Base-by-base conservation (phyloP, 2,329 filamentous ascomycete genomes). In the Colletotrichum nymphaeae region DNA sequence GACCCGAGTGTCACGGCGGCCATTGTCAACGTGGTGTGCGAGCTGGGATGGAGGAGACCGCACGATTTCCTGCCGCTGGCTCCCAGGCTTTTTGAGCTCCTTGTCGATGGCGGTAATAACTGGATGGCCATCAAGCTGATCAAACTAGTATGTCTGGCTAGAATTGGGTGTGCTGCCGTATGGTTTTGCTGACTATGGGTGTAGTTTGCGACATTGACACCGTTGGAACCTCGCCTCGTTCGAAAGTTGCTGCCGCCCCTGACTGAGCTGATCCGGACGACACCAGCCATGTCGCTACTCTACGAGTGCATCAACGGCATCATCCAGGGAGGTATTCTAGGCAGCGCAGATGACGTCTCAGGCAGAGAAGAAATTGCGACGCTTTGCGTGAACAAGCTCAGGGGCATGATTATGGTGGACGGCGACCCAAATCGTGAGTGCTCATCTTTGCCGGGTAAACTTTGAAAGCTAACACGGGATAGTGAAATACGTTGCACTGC, bases 121-220 rank as follows among this genome's bases (percentile, higher is more conserved):
- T 99, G 97, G 97, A 98, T 99, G 96, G 95, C 95, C 72, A 99
- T 99, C 81, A 99, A 99, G 82, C 91, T 99, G 75, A 98, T 99
- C 82, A 99, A 99, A 84, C 89, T 99, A 75, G 94, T 96, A 82
- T 77, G 90, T 85, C 42, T 68, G 16, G 26, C 7, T 32, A 26
- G 16, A 9, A 19, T 14, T 8, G 5, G 1, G n/a, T 32, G 26
- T 5, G 60, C 22, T n/a, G 8, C 22, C 5, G 37, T 11, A 42
- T 49, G 42, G 42, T n/a, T n/a, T 57, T 57, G 26, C 67, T 75
- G 64, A 75, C 64, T 12, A 4, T 12, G 19, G 11, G 22, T 1
- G 14, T 79, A 97, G 93, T 99, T 99, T 88, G 96, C 97, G 56
- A 97, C 95, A 1, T 86, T 99, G 74, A 98, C 95, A 2, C 97